phyloP scores from a whole-genome alignment of 306 rosid species.

The Oxytropis ochrocephala region DNA sequence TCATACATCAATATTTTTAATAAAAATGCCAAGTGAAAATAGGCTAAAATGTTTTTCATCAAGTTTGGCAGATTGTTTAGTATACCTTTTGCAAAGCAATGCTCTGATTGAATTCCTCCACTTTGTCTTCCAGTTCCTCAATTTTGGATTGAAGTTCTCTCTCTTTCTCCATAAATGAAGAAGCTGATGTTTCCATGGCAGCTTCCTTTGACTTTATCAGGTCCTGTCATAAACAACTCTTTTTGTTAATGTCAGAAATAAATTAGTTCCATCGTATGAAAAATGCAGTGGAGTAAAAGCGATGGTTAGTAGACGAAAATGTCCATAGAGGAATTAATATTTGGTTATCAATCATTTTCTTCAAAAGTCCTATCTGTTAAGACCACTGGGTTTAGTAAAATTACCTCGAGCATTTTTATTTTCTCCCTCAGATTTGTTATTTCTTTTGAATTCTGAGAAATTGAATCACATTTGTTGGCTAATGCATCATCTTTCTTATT shows the following conservation, averaged over 20 bases:
- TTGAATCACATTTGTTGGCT: conserved; percentile 27
- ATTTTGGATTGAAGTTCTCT: conserved; percentile 62
- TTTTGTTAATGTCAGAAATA: background rate
- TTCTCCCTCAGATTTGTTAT: conserved; percentile 53
- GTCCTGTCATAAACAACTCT: conserved; percentile 40
- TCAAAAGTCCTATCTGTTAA: background rate
- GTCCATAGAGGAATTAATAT: conserved; percentile 3
- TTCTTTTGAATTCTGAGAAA: conserved; percentile 42
- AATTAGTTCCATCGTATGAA: conserved; percentile 5
- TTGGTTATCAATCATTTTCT: conserved; percentile 13
- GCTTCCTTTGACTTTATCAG: conserved; percentile 58
- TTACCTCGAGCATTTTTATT: conserved; percentile 80
- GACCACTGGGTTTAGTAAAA: background rate
- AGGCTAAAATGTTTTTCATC: background rate
- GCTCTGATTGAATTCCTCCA: conserved; percentile 54
- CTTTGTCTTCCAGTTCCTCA: conserved; percentile 54
- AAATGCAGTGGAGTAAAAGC: conserved; percentile 15
- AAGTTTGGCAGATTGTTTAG: background rate
- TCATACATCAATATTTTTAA: background rate
- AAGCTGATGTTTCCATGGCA: conserved; percentile 55
- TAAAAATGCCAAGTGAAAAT: conserved; percentile 5
- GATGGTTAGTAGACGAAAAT: background rate
- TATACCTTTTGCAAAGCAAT: conserved; percentile 50
- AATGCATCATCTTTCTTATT: conserved; percentile 62
- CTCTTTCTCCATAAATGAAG: conserved; percentile 62